Evolutionary conservation across 805 yeast species (phyloP), one percentile per base, ranked within the genome.

Genomic region (Jamesozyma gamospora): DNA sequence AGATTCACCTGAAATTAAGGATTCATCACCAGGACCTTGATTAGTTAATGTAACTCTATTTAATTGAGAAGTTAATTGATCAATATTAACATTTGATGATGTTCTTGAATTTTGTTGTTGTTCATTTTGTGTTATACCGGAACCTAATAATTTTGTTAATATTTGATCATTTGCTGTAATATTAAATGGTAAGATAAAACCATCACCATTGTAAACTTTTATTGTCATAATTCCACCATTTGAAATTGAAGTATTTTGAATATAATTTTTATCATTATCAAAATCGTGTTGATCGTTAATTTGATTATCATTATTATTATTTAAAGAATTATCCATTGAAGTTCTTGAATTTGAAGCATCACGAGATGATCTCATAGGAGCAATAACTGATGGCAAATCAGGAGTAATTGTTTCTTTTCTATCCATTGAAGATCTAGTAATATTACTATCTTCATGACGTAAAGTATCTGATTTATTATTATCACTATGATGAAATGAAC

Each of bases 191-290:
- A 87, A 69, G 35, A 67, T 68, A 47, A 86, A 71, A 37, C 76
- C 74, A 42, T 72, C 71, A 28, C 88, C 83, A 30, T 75, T 74
- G 54, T 83, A 83, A 10, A 86, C 72, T 54, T 83, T 82, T 21
- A 86, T 79, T 0, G 88, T 82, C 48, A 86, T 69, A 24, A 83
- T 66, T 2, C 95, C 95, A 41, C 63, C 55, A 1, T 53, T 48
- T 36, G 65, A 58, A 1, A 53, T 49, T 11, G 53, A 45, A 10
- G 47, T 49, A 21, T 48, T 45, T 16, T 37, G 37, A 11, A 43
- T 41, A 13, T 32, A 29, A 17, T 33, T 29, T 1, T 15, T 13
- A 11, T 33, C 25, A 13, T 32, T 31, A 19, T 33, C 33, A 3
- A 29, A 25, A 13, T 32, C 28, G 5, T 11, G 16, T 16, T 21